Base-by-base conservation (phyloP, 140 eudicot species). In the Anethum foeniculum region DNA sequence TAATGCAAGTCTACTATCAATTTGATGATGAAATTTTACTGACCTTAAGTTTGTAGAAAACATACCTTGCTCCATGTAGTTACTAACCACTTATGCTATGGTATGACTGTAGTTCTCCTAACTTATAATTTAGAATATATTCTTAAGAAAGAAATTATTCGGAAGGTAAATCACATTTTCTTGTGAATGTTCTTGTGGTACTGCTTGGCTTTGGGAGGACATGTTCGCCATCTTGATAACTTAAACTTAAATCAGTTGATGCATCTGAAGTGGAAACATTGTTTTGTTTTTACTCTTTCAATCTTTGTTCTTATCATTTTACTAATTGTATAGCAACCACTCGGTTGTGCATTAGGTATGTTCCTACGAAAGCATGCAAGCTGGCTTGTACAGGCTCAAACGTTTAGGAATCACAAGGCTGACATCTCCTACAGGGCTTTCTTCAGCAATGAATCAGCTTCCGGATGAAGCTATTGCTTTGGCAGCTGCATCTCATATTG, bases 401-500 rank as follows among this genome's bases (percentile, higher is more conserved):
- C 92, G 97, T 58, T 77, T 95, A 83, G 99, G 99, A 56, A 91
- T 95, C 80, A 90, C 97, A 41, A 92, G 82, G 76, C 81, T 95
- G 91, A 93, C 93, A 71, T 85, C 84, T 74, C 97, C 97, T 34
- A 78, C 97, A 16, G 97, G 97, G 72, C 90, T 95, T 65, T 89
- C 97, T 13, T 83, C 97, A 72, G 99, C 99, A 62, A 91, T 95
- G 99, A 95, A 92, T 84, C 99, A 95, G 89, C 97, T 92, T 69
- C 97, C 99, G 38, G 92, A 88, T 84, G 99, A 95, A 89, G 99
- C 99, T 7, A 90, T 95, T 81, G 91, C 99, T 71, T 88, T 95
- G 85, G 97, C 97, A 80, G 99, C 99, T 79, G 99, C 99, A 30
- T 95, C 99, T 58, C 99, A 95, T 85, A 92, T 95, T 80, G 99